Evolutionary conservation across 306 rosid species (phyloP).

Genomic region (Inga laurina): DNA sequence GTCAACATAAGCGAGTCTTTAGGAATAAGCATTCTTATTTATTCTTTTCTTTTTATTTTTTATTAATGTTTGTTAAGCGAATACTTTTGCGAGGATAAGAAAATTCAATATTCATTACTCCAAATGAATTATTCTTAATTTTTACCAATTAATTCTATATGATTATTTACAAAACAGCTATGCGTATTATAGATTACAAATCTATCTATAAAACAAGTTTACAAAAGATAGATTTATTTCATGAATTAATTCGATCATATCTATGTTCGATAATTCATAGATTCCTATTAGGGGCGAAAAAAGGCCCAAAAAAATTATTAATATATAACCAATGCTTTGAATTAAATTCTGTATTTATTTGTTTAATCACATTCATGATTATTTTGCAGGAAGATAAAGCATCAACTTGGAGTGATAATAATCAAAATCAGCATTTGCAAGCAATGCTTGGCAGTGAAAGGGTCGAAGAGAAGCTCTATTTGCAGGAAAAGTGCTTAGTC

Average conservation of each 20-base stretch:
- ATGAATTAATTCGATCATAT: not conserved
- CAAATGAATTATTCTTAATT: not conserved
- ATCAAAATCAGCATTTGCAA: slow-evolving; percentile 41
- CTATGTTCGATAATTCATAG: not conserved
- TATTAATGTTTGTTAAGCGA: not conserved
- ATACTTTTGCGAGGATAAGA: not conserved
- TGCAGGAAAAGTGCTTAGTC: slow-evolving; percentile 67
- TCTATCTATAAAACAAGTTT: not conserved
- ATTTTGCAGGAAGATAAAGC: slow-evolving; percentile 35
- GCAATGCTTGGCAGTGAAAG: slow-evolving; percentile 43
- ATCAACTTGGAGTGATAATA: slow-evolving; percentile 27
- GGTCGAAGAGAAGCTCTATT: slow-evolving; percentile 73
- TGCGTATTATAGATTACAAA: not conserved
- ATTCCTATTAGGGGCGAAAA: not conserved
- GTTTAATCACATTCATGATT: not conserved
- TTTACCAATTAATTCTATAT: not conserved
- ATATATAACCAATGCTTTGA: not conserved
- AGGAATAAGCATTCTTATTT: not conserved
- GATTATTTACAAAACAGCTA: not conserved
- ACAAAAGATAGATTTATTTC: not conserved
- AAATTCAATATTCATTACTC: not conserved
- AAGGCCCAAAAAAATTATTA: not conserved
- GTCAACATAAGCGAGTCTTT: slow-evolving; percentile 24
- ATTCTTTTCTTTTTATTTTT: not conserved
- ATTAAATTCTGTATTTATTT: not conserved